phyloP scores from a whole-genome alignment of 768 basidiomycete species.

The Crucibulum laeve region DNA sequence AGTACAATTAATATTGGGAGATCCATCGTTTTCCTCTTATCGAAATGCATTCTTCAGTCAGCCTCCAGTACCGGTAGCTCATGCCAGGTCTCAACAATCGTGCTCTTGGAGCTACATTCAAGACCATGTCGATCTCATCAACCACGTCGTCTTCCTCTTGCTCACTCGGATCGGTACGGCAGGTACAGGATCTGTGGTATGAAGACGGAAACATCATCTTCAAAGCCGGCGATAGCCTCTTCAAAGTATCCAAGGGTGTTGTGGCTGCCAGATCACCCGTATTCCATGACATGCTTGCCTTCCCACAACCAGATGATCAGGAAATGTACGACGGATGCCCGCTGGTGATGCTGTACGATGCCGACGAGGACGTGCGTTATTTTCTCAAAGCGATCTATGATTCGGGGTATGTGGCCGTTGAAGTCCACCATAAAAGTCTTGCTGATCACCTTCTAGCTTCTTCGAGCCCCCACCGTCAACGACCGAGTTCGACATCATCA shows the following conservation, averaged over 20 bases:
- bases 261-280: constrained; percentile 28
- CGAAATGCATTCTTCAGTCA: too few relatives aligned
- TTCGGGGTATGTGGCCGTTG: background rate
- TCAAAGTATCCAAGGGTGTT: constrained; percentile 30
- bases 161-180: too few relatives aligned
- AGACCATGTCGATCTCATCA: too few relatives aligned
- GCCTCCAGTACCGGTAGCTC: too few relatives aligned
- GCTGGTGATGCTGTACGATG: constrained; percentile 29
- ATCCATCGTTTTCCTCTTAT: too few relatives aligned
- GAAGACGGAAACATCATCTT: constrained; percentile 38
- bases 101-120: too few relatives aligned
- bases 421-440: background rate
- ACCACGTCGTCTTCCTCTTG: too few relatives aligned
- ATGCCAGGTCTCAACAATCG: too few relatives aligned
- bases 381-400: constrained; percentile 23
- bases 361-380: constrained; percentile 23
- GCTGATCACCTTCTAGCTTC: constrained; percentile 14
- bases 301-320: constrained; percentile 27
- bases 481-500: constrained; percentile 24
- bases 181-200: constrained; percentile 22
- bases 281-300: constrained; percentile 33
- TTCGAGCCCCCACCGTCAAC: constrained; percentile 28
- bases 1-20: too few relatives aligned
- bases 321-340: constrained; percentile 21
- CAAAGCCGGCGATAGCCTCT: constrained; percentile 26